Conservation (phyloP, 2,329 filamentous ascomycete genomes). For the Nothomitra cinnamomea region DNA sequence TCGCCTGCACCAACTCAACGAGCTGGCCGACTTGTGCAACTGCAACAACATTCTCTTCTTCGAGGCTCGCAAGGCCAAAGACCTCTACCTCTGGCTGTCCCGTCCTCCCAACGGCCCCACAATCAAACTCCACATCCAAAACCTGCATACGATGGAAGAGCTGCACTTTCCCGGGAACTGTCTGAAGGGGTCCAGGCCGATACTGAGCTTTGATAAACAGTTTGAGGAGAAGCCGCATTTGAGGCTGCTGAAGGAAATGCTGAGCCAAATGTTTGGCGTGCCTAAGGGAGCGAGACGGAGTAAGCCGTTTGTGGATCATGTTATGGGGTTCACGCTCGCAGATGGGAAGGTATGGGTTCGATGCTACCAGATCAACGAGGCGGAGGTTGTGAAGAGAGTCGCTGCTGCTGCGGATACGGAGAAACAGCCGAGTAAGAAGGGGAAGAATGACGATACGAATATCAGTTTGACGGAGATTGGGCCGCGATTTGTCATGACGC, state of each 20-base stretch:
- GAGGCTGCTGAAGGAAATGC: conserved; percentile 71
- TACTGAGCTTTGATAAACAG: conserved; percentile 77
- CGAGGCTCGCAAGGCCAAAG: conserved; percentile 84
- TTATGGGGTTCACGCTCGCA: conserved; percentile 79
- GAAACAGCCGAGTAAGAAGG: neutral
- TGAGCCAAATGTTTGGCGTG: conserved; percentile 81
- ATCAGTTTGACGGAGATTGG: conserved; percentile 83
- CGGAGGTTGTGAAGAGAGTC: conserved; percentile 39
- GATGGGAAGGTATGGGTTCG: conserved; percentile 94
- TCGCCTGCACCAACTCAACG: conserved; percentile 67
- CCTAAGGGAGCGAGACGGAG: conserved; percentile 74
- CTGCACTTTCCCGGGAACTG: conserved; percentile 95
- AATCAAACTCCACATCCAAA: conserved; percentile 63
- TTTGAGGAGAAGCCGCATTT: conserved; percentile 75
- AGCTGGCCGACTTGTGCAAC: conserved; percentile 63
- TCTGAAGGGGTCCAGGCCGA: conserved; percentile 76
- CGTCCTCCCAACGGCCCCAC: conserved; percentile 76
- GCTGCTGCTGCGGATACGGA: conserved; percentile 4
- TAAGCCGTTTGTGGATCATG: conserved; percentile 91
- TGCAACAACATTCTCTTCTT: conserved; percentile 94
- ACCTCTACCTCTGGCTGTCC: conserved; percentile 85
- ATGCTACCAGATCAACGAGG: conserved; percentile 83
- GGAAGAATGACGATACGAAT: conserved; percentile 46
- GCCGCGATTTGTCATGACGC: conserved; percentile 79
- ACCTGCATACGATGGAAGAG: conserved; percentile 91